Evolutionary conservation across 208 protist genomes (phyloP).

Genomic region (Leishmania guyanensis): DNA sequence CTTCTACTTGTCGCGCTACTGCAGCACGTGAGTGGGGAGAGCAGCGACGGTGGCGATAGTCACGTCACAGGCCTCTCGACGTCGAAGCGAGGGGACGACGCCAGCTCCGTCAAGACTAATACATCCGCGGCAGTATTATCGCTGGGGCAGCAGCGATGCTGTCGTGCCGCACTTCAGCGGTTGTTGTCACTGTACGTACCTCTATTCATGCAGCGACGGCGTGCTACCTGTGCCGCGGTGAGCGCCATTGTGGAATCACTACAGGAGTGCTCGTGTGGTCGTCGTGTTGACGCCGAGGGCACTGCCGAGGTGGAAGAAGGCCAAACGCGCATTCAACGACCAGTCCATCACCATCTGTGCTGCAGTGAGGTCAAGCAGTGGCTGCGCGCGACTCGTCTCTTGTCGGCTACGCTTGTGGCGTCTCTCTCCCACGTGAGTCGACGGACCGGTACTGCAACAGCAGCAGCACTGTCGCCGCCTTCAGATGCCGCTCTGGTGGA

Average conservation of each 20-base stretch:
- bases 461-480: neutral
- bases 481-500: neutral
- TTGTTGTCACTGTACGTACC: slow-evolving; percentile 18
- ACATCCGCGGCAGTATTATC: neutral
- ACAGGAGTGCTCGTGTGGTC: neutral
- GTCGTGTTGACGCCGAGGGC: neutral
- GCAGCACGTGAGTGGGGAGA: neutral
- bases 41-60: neutral
- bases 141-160: neutral
- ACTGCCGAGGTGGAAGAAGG: neutral
- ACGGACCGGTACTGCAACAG: neutral
- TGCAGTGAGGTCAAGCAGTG: neutral
- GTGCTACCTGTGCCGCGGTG: neutral
- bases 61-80: neutral
- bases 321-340: neutral
- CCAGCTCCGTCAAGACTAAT: neutral
- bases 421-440: slow-evolving; percentile 5
- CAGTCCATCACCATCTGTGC: neutral
- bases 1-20: slow-evolving; percentile 20
- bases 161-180: slow-evolving; percentile 8
- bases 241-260: neutral
- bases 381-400: neutral
- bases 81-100: neutral
- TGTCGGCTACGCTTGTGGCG: neutral
- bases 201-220: neutral